These are phyloP conservation scores for Septoria petroselini DNA, from an alignment of 2,329 filamentous ascomycete genomes.

Conservation along the genomic window DNA sequence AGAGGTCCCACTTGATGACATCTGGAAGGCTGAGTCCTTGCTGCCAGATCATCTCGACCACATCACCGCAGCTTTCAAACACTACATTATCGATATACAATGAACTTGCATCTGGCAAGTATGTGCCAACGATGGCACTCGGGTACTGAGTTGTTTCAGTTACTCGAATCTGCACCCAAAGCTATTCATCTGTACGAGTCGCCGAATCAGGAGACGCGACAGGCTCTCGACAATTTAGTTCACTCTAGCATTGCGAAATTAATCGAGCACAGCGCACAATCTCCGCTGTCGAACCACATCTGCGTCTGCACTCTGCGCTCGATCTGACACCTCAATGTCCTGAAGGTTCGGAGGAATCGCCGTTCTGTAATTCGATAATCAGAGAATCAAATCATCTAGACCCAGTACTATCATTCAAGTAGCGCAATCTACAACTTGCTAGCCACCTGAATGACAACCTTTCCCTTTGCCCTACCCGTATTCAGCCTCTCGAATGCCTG, in stretches of 20 bases:
- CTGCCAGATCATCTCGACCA: too few species aligned
- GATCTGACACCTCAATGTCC: too few species aligned
- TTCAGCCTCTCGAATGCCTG: conserved; percentile 39
- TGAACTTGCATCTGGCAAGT: conserved; percentile 22
- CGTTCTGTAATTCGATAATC: too few species aligned
- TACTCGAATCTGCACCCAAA: conserved; percentile 9
- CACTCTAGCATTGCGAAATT: conserved; percentile 12
- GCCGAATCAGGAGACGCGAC: conserved; percentile 13
- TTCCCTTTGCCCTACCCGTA: conserved; percentile 36
- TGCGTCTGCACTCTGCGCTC: too few species aligned
- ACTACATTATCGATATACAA: too few species aligned
- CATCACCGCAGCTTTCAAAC: too few species aligned
- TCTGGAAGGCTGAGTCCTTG: too few species aligned
- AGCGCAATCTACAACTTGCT: background rate
- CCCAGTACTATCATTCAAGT: too few species aligned
- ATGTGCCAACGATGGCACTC: conserved; percentile 70
- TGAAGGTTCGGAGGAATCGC: too few species aligned
- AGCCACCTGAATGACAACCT: conserved; percentile 34
- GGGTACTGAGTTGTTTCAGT: conserved; percentile 66
- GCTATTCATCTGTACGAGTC: conserved; percentile 10
- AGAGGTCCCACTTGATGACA: background rate
- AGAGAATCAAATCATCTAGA: too few species aligned
- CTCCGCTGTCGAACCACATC: conserved; percentile 17
- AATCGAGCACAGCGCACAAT: conserved; percentile 17
- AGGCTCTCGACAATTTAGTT: conserved; percentile 16